These are phyloP conservation scores for Sporothrix variecibatus DNA, from an alignment of 2,329 filamentous ascomycete genomes.

Conservation along the genomic window DNA sequence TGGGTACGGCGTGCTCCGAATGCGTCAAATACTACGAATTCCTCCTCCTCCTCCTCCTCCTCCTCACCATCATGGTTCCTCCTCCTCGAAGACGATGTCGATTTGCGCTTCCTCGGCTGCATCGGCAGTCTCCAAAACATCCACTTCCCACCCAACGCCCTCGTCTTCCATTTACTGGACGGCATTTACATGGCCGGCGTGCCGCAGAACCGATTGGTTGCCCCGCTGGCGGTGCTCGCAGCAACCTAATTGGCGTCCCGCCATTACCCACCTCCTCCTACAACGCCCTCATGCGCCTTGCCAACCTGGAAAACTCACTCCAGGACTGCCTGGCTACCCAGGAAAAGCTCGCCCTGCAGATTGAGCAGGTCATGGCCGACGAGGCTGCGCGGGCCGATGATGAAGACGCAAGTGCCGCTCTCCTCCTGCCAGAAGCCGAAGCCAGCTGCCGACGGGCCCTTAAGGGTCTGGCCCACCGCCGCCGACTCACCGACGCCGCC, in stretches of 20 bases:
- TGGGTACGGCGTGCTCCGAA: conserved; percentile 63
- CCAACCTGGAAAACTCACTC: conserved; percentile 86
- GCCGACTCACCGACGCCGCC: conserved; percentile 64
- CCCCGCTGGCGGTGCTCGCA: conserved; percentile 36
- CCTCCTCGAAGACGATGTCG: conserved; percentile 71
- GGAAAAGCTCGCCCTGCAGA: conserved; percentile 73
- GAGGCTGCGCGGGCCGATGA: conserved; percentile 31
- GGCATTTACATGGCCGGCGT: conserved; percentile 39
- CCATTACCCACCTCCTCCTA: conserved; percentile 73
- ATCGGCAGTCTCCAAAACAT: conserved; percentile 68
- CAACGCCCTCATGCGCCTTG: conserved; percentile 81
- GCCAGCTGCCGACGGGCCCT: conserved; percentile 52
- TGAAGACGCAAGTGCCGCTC: conserved; percentile 31
- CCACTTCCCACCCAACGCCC: conserved; percentile 75
- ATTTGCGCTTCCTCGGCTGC: conserved; percentile 74
- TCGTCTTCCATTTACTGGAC: conserved; percentile 51
- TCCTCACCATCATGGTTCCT: conserved; percentile 52
- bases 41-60: neutral
- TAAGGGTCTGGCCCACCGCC: conserved; percentile 63
- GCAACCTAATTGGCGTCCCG: conserved; percentile 52
- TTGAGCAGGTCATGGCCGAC: conserved; percentile 59
- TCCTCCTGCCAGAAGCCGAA: conserved; percentile 51
- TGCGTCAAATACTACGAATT: neutral
- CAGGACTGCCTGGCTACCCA: conserved; percentile 83
- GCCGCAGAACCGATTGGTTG: neutral